These are phyloP conservation scores for Tremellales sp. DNA, from an alignment of 1,284 basidiomycete species.

Conservation along the genomic window DNA sequence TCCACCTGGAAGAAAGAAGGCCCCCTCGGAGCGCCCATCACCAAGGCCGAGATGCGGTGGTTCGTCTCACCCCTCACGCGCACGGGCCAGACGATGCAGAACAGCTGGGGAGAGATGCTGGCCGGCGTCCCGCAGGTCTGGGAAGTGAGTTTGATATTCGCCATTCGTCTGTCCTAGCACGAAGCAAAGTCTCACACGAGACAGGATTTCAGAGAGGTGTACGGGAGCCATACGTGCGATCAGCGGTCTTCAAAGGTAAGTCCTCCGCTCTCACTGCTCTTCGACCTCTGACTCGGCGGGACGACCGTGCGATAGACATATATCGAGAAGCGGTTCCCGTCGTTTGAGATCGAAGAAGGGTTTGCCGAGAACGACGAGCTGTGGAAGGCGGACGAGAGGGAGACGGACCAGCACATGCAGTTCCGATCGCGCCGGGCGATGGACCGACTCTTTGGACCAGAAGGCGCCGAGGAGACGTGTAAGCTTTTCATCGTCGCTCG, in stretches of 20 bases:
- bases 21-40: constrained; percentile 56
- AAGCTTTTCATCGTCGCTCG: constrained; percentile 24
- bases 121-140: constrained; percentile 35
- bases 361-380: constrained; percentile 70
- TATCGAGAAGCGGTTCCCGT: constrained; percentile 59
- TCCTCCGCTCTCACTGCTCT: neutral
- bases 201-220: constrained; percentile 44
- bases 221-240: constrained; percentile 47
- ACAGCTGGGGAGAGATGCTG: constrained; percentile 58
- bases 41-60: constrained; percentile 52
- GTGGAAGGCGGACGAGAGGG: constrained; percentile 64
- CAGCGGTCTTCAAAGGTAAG: constrained; percentile 51
- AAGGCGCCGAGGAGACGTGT: constrained; percentile 54
- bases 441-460: constrained; percentile 59
- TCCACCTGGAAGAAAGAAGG: constrained; percentile 61
- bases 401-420: constrained; percentile 59
- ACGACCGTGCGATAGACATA: constrained; percentile 44
- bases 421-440: constrained; percentile 58
- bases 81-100: constrained; percentile 63
- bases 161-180: neutral
- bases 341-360: constrained; percentile 60
- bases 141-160: constrained; percentile 30
- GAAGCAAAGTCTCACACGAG: neutral
- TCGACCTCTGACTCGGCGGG: neutral
- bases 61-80: constrained; percentile 71